phyloP scores from a whole-genome alignment of 2,329 filamentous ascomycete species.

The Neocatenulostroma microsporum region DNA sequence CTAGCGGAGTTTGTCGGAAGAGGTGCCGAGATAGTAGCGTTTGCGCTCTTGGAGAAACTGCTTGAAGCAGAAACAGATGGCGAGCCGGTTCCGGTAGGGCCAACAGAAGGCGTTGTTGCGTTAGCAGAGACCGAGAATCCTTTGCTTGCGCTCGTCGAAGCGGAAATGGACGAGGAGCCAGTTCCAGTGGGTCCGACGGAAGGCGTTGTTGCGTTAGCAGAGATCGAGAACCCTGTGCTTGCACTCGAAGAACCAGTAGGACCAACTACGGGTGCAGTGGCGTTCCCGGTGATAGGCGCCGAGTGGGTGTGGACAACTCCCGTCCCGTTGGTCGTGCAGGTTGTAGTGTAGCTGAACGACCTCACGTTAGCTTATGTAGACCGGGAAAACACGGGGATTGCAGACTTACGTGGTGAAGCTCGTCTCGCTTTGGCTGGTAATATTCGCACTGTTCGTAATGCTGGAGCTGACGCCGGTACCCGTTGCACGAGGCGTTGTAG shows the following conservation, averaged over 20 bases:
- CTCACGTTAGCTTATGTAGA: neutral
- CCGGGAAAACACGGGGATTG: no score
- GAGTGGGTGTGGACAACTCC: slow-evolving; percentile 3
- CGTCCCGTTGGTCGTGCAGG: slow-evolving; percentile 2
- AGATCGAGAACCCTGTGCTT: neutral
- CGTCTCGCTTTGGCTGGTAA: neutral
- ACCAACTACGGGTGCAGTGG: no score
- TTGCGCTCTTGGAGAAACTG: slow-evolving; percentile 2
- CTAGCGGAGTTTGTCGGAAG: no score
- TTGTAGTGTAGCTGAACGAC: slow-evolving; percentile 1
- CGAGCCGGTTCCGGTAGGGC: neutral
- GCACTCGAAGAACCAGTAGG: no score
- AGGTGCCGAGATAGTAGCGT: neutral
- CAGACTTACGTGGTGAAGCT: slow-evolving; percentile 2
- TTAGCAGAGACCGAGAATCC: neutral
- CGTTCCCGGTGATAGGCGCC: slow-evolving; percentile 1
- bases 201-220: neutral
- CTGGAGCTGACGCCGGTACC: neutral
- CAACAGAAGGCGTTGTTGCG: neutral
- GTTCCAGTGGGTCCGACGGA: neutral
- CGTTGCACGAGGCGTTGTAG: neutral
- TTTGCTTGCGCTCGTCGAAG: neutral
- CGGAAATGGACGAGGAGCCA: neutral
- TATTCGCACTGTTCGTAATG: slow-evolving; percentile 2
- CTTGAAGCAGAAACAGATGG: neutral